phyloP scores from a whole-genome alignment of 2,329 filamentous ascomycete genomes.

The Alternaria longipes region DNA sequence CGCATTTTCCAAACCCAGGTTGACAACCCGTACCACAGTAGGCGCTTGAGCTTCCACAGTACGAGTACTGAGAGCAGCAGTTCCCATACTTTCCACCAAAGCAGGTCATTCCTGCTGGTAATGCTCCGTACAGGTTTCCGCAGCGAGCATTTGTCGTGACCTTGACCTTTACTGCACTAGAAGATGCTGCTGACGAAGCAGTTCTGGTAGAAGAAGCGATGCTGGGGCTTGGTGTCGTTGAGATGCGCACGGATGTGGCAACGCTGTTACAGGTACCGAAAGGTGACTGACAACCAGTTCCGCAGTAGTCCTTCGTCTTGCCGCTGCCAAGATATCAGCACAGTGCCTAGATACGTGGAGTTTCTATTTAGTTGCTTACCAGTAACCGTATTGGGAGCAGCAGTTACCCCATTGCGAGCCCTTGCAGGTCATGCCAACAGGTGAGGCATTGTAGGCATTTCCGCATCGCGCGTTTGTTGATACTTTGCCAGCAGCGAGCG shows the following conservation, averaged over 20 bases:
- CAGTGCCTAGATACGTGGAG: too few relatives aligned
- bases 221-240: neutral
- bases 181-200: neutral
- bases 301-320: constrained; percentile 6
- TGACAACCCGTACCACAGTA: constrained; percentile 10
- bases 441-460: constrained; percentile 4
- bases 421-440: neutral
- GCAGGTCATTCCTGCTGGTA: constrained; percentile 2
- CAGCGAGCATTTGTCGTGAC: constrained; percentile 14
- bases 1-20: neutral
- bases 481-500: neutral
- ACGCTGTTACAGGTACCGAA: neutral
- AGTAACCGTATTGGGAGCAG: constrained; percentile 8
- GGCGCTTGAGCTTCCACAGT: constrained; percentile 9
- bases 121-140: constrained; percentile 7
- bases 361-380: neutral
- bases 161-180: neutral
- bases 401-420: constrained; percentile 10
- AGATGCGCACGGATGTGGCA: neutral
- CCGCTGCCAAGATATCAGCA: neutral
- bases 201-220: neutral
- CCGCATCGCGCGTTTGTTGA: constrained; percentile 11
- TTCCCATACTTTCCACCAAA: constrained; percentile 6
- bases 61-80: constrained; percentile 16
- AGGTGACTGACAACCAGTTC: constrained; percentile 1